These are phyloP conservation scores for Monilinia fructigena DNA, from an alignment of 2,329 filamentous ascomycete genomes.

Conservation along the genomic window DNA sequence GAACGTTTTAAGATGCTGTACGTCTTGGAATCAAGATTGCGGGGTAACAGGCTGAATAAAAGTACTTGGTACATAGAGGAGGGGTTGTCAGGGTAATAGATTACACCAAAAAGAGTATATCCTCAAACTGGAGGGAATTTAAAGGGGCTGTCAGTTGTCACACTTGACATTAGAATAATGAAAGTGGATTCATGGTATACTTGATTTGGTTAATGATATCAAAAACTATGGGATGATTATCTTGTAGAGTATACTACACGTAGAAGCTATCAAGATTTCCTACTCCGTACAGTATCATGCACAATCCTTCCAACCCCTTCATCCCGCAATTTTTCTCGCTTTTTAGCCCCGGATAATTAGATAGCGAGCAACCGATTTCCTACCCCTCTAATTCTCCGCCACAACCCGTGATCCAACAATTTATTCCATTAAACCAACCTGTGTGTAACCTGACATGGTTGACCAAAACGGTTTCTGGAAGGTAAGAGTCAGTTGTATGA, in stretches of 20 bases:
- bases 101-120: neutral
- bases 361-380: conserved; percentile 14
- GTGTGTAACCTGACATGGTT: neutral
- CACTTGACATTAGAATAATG: neutral
- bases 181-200: neutral
- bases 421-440: neutral
- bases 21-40: conserved; percentile 14
- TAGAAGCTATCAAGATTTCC: no score
- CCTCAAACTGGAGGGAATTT: neutral
- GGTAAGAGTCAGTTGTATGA: neutral
- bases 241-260: no score
- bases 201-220: no score
- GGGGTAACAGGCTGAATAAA: conserved; percentile 8
- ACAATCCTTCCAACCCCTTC: conserved; percentile 8
- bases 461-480: neutral
- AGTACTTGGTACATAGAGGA: no score
- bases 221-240: no score
- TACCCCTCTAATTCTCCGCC: conserved; percentile 23
- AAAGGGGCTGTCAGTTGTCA: neutral
- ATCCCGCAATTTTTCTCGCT: conserved; percentile 14
- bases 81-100: no score
- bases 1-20: conserved; percentile 9
- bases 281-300: no score
- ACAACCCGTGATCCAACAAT: conserved; percentile 21
- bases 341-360: conserved; percentile 23